Evolutionary conservation across 192 early-diverging fungal genomes (phyloP).

Genomic region (Diversispora epigaea): DNA sequence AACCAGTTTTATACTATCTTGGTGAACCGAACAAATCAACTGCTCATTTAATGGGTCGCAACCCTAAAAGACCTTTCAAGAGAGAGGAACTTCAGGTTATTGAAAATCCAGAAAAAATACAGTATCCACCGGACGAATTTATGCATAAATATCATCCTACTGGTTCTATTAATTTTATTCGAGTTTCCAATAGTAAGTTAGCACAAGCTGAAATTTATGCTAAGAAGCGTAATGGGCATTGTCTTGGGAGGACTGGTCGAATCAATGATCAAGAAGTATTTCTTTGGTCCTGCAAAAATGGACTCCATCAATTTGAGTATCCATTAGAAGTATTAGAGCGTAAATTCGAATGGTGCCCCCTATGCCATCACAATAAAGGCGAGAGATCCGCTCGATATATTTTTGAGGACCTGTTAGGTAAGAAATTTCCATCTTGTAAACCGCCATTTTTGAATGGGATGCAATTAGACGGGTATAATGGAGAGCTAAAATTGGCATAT

Average conservation of each 20-base stretch:
- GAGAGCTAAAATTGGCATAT: too few relatives aligned
- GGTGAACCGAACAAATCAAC: neutral
- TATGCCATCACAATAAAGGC: neutral
- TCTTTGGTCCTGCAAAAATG: conserved; percentile 5
- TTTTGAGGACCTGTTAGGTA: too few relatives aligned
- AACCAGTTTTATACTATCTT: conserved; percentile 11
- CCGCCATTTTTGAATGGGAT: too few relatives aligned
- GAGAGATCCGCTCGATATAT: too few relatives aligned
- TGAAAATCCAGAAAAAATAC: conserved; percentile 1
- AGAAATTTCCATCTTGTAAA: too few relatives aligned
- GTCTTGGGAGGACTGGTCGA: neutral
- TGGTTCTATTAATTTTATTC: too few relatives aligned
- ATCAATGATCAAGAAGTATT: conserved; percentile 5
- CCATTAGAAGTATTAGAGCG: conserved; percentile 1
- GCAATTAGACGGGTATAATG: too few relatives aligned
- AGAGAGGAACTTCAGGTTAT: neutral
- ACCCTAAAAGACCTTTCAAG: neutral
- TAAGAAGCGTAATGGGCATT: neutral
- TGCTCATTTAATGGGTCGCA: conserved; percentile 3
- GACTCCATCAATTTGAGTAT: conserved; percentile 5
- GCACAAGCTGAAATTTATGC: conserved; percentile 8
- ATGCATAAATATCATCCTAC: too few relatives aligned
- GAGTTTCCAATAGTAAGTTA: too few relatives aligned
- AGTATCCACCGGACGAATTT: neutral
- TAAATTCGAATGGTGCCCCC: conserved; percentile 17